Evolutionary conservation across 2,329 filamentous ascomycete species (phyloP).

Genomic region (Beauveria varroae): DNA sequence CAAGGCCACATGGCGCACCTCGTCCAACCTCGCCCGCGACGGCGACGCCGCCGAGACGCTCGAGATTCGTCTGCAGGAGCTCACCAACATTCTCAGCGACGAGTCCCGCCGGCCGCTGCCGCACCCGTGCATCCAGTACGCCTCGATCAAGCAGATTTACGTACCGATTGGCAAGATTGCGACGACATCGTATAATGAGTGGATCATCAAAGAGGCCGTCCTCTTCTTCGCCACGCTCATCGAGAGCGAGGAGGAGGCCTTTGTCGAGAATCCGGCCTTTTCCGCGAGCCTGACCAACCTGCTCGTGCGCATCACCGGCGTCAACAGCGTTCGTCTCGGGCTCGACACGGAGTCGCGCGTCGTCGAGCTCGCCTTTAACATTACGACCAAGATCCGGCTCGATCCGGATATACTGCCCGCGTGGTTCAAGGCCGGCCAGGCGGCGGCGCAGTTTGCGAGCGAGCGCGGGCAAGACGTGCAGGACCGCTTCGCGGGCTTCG

Average conservation of each 20-base stretch:
- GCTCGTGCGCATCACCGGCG: conserved; percentile 68
- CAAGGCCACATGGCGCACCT: conserved; percentile 51
- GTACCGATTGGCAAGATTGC: conserved; percentile 85
- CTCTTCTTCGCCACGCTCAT: conserved; percentile 85
- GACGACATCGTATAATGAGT: conserved; percentile 74
- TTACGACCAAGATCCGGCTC: conserved; percentile 90
- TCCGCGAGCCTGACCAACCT: conserved; percentile 82
- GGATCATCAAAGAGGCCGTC: conserved; percentile 77
- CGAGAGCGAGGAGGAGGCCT: conserved; percentile 93
- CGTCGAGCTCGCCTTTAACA: conserved; percentile 89
- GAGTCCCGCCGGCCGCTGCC: conserved; percentile 83
- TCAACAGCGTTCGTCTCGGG: conserved; percentile 64
- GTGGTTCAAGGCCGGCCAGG: conserved; percentile 70
- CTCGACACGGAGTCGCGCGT: conserved; percentile 80
- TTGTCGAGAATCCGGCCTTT: conserved; percentile 80
- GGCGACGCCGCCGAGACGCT: conserved; percentile 55
- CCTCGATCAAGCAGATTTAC: conserved; percentile 80
- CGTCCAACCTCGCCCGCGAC: conserved; percentile 52
- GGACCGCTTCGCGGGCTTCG: conserved; percentile 79
- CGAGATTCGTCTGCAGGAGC: conserved; percentile 54
- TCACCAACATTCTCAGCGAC: conserved; percentile 71
- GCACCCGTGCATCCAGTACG: conserved; percentile 86
- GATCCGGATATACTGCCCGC: conserved; percentile 79
- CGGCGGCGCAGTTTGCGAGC: conserved; percentile 18
- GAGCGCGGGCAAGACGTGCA: conserved; percentile 51